Base-by-base conservation (phyloP, 2,329 filamentous ascomycete genomes). In the Alternaria triticina region DNA sequence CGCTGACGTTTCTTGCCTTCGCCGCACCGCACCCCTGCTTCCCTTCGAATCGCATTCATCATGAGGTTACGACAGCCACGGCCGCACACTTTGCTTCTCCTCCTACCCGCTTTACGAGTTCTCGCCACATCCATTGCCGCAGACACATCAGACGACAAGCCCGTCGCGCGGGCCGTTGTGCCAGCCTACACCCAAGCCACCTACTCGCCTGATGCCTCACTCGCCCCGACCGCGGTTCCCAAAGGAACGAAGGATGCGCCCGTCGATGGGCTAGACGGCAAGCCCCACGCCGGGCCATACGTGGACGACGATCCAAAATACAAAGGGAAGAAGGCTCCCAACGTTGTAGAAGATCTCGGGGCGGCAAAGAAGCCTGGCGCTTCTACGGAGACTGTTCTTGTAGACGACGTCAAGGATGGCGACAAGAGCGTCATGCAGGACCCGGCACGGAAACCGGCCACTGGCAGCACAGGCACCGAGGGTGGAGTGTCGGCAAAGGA, bases 351-450 rank as follows among this genome's bases (percentile, higher is more conserved):
- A 57, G 79, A 81, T 46, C 76, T 83, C 46, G 73, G 79, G 3
- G 63, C 78, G 0, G 61, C 77, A 67, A 64, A 78, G 75, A 65
- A 75, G 50, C 72, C 72, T n/a, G 54, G 68, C 15, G 65, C 63
- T 28, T 56, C 66, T 9, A 57, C 69, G 12, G 67, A 71, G 46
- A 65, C 77, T 27, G 79, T 81, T 30, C 57, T 70, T 28, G 65
- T 71, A 13, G 75, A 76, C 70, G 74, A 82, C 25, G 85, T 87
- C 4, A 81, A 86, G 65, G 86, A 71, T 46, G 76, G 77, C n/a
- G 77, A 88, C 63, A 86, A 97, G 77, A 93, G 94, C 44, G 93
- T 97, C 62, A 97, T 97, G 95, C 92, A 97, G 75, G 94, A 97
- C 79, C 92, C 91, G 67, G 87, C 91, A 76, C 86, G 93, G 69